Conservation (phyloP, 345 rosid species). For the Ceriops decandra region DNA sequence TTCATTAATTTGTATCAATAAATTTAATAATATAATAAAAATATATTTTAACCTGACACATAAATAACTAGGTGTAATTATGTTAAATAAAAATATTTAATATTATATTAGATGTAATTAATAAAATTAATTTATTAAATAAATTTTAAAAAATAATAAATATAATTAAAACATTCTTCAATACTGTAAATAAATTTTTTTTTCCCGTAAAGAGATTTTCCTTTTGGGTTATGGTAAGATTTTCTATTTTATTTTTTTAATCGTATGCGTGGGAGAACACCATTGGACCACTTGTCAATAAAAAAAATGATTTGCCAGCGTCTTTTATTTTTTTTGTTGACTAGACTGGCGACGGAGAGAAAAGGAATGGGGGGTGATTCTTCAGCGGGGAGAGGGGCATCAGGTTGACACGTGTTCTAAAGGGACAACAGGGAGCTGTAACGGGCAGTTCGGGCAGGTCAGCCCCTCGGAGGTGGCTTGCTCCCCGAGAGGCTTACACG, state of each 20-base stretch:
- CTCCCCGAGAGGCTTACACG: background rate
- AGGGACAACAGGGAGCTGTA: conserved; percentile 3
- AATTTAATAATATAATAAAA: too few relatives aligned
- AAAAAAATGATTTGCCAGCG: background rate
- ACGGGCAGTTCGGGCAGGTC: conserved; percentile 22
- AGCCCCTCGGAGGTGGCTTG: conserved; percentile 19
- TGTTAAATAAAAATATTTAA: too few relatives aligned
- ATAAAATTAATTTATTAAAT: too few relatives aligned
- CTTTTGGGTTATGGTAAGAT: background rate
- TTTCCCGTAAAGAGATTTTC: too few relatives aligned
- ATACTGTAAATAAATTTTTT: too few relatives aligned
- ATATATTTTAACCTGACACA: too few relatives aligned
- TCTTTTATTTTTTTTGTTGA: background rate
- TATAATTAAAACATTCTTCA: too few relatives aligned
- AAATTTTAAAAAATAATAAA: too few relatives aligned
- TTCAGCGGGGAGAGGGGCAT: background rate
- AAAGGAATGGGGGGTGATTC: conserved; percentile 3
- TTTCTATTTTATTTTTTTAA: background rate
- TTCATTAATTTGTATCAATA: too few relatives aligned
- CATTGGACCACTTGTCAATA: conserved; percentile 15
- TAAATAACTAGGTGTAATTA: too few relatives aligned
- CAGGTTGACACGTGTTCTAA: conserved; percentile 31
- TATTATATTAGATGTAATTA: too few relatives aligned
- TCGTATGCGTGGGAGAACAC: background rate
- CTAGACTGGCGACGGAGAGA: background rate